Percentiles rank a stretch among this genome's conserved stretches.
These are phyloP conservation scores for Dacryopinax primogenitus DNA, from an alignment of 768 basidiomycete genomes.

Conservation along the genomic window DNA sequence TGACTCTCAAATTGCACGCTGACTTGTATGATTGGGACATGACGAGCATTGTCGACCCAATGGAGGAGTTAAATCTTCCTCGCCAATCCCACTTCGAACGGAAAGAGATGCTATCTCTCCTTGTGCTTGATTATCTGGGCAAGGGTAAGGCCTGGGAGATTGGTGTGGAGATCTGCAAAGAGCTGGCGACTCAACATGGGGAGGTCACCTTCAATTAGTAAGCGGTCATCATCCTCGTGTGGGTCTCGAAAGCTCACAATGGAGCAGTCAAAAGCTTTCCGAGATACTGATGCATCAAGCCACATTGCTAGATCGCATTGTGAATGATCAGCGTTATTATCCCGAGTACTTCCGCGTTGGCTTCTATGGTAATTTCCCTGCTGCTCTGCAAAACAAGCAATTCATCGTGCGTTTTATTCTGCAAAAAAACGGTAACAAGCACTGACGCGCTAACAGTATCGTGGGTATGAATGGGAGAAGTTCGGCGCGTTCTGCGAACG, in stretches of 20 bases:
- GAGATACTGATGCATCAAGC: conserved; percentile 82
- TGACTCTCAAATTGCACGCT: conserved; percentile 86
- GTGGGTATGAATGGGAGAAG: conserved; percentile 92
- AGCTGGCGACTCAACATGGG: conserved; percentile 76
- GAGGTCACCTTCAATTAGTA: conserved; percentile 87
- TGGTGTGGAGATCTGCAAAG: conserved; percentile 86
- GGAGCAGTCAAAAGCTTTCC: conserved; percentile 54
- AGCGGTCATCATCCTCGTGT: conserved; percentile 20
- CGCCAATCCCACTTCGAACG: conserved; percentile 89
- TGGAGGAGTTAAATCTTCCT: conserved; percentile 80
- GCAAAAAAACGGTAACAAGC: neutral
- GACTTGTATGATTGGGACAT: conserved; percentile 88
- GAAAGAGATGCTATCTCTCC: conserved; percentile 80
- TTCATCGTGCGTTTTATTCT: conserved; percentile 56
- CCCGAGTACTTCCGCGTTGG: conserved; percentile 88
- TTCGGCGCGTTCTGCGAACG: conserved; percentile 79
- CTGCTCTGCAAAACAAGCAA: conserved; percentile 72
- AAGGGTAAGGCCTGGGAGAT: conserved; percentile 97
- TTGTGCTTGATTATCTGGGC: conserved; percentile 93
- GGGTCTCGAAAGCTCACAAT: conserved; percentile 13
- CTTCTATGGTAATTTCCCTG: conserved; percentile 86
- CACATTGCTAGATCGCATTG: conserved; percentile 74
- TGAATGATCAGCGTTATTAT: conserved; percentile 69
- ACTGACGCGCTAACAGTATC: conserved; percentile 44
- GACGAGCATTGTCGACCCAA: conserved; percentile 64